phyloP scores from a whole-genome alignment of 441 rosid species.

The Pelargonium fulgidum region DNA sequence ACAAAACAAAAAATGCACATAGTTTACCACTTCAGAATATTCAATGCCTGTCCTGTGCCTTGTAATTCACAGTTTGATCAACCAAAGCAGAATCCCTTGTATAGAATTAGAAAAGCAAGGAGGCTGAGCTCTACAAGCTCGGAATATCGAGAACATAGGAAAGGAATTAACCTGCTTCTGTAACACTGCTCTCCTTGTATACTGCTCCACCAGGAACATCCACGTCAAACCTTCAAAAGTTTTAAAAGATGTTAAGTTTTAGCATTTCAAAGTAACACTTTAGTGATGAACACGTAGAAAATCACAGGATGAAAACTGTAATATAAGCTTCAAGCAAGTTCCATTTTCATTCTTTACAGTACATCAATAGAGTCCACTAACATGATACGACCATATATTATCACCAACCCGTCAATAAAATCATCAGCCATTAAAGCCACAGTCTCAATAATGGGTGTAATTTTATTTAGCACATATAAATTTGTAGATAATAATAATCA shows the following conservation, averaged over 20 bases:
- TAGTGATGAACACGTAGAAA: not conserved
- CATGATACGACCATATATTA: not conserved
- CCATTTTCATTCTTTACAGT: not conserved
- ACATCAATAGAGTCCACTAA: not conserved
- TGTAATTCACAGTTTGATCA: not conserved
- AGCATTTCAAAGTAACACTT: not conserved
- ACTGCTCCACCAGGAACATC: constrained; percentile 86
- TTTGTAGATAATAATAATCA: too few relatives aligned
- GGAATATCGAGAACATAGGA: not conserved
- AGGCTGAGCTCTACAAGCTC: not conserved
- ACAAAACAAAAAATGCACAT: too few relatives aligned
- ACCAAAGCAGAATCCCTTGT: not conserved
- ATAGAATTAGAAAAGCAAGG: not conserved
- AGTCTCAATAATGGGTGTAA: not conserved
- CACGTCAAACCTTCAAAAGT: constrained; percentile 73
- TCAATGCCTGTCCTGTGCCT: too few relatives aligned
- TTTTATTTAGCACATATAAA: too few relatives aligned
- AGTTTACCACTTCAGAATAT: too few relatives aligned
- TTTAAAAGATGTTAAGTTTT: not conserved
- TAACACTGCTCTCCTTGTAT: constrained; percentile 77
- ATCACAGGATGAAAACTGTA: not conserved
- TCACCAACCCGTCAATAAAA: not conserved
- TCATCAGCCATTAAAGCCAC: not conserved
- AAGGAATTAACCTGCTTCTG: constrained; percentile 66
- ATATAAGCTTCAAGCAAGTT: not conserved